A percentile compares a stretch with the other conserved stretches of the same genome.
These are phyloP conservation scores for Datura wrightii DNA, from an alignment of 257 asterid genomes.

Conservation along the genomic window DNA sequence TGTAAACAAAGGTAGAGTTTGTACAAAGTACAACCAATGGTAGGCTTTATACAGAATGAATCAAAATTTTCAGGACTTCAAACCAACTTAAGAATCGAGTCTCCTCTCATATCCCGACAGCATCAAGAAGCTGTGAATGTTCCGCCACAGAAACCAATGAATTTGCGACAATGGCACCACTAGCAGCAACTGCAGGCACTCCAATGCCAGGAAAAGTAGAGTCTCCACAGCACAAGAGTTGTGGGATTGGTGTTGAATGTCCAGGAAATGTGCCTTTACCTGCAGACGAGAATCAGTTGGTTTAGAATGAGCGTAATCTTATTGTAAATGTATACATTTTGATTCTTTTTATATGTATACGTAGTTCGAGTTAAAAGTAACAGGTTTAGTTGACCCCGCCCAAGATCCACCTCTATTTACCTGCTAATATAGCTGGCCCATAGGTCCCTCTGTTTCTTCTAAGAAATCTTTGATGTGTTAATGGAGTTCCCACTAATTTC, in stretches of 20 bases:
- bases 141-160: constrained; percentile 86
- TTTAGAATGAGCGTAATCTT: not conserved
- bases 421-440: constrained; percentile 78
- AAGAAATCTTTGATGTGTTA: constrained; percentile 85
- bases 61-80: not conserved
- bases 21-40: not conserved
- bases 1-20: not conserved
- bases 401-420: constrained; percentile 29
- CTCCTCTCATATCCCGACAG: constrained; percentile 64
- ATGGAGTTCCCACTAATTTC: constrained; percentile 84
- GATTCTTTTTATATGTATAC: not conserved
- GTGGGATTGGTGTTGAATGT: constrained; percentile 74
- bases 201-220: constrained; percentile 99
- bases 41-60: not conserved
- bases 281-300: not conserved
- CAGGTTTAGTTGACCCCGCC: not conserved
- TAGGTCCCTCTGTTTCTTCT: constrained; percentile 83
- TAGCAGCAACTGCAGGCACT: constrained; percentile 98
- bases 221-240: constrained; percentile 89
- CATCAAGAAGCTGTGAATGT: constrained; percentile 89
- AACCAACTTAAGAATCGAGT: not conserved
- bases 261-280: constrained; percentile 84
- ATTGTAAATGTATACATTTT: not conserved
- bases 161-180: constrained; percentile 98
- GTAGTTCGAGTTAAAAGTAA: not conserved